phyloP scores from a whole-genome alignment of 805 yeast genomes.

The Hanseniaspora clermontiae region DNA sequence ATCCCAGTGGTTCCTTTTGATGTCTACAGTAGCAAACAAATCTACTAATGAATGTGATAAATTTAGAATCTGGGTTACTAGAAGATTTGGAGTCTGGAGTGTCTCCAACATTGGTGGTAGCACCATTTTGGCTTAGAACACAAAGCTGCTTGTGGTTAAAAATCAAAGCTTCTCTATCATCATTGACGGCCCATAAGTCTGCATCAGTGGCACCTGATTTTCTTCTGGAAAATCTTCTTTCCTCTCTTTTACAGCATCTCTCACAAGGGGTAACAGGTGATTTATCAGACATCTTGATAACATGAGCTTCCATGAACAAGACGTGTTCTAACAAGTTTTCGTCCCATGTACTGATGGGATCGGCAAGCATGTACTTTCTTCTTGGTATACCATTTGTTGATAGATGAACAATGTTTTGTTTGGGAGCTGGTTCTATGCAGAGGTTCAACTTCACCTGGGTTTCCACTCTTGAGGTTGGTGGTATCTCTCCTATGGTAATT shows the following conservation, averaged over 20 bases:
- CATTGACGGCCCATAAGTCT: slow-evolving; percentile 61
- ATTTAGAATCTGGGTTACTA: slow-evolving; percentile 23
- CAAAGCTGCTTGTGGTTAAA: slow-evolving; percentile 85
- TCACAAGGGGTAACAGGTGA: slow-evolving; percentile 66
- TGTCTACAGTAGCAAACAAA: slow-evolving; percentile 94
- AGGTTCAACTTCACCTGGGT: slow-evolving; percentile 79
- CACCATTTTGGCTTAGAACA: slow-evolving; percentile 24
- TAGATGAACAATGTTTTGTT: slow-evolving; percentile 57
- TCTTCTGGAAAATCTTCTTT: slow-evolving; percentile 85
- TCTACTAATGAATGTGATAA: slow-evolving; percentile 49
- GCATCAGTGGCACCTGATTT: slow-evolving; percentile 69
- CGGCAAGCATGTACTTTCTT: slow-evolving; percentile 60
- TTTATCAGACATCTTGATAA: slow-evolving; percentile 45
- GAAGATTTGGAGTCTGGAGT: slow-evolving; percentile 3
- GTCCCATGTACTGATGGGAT: slow-evolving; percentile 31
- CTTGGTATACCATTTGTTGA: slow-evolving; percentile 83
- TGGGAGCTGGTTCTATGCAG: slow-evolving; percentile 62
- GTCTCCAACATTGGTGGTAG: not conserved
- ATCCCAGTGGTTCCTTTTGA: slow-evolving; percentile 80
- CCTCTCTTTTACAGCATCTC: slow-evolving; percentile 83
- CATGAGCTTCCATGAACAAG: slow-evolving; percentile 64
- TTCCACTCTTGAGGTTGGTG: slow-evolving; percentile 79
- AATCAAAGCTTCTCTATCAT: slow-evolving; percentile 70
- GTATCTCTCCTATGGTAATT: slow-evolving; percentile 31
- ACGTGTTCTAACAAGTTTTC: slow-evolving; percentile 40